Evolutionary conservation across 1,284 basidiomycete species (phyloP).

Genomic region (Trametes pubescens): DNA sequence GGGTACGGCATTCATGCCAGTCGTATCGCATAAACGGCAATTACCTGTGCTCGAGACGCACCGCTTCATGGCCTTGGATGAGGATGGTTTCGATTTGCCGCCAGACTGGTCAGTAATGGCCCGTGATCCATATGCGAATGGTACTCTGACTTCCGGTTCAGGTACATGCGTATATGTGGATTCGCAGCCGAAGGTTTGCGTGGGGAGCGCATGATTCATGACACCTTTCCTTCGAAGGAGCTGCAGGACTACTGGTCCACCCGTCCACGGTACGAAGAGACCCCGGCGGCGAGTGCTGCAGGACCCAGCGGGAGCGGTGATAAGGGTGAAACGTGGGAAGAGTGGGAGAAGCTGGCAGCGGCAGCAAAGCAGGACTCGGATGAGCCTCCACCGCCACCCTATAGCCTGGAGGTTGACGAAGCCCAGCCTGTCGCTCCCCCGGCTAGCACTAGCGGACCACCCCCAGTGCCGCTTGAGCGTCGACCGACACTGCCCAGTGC

Average conservation of each 20-base stretch:
- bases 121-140: constrained; percentile 11
- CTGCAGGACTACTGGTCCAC: constrained; percentile 77
- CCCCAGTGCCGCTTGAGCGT: constrained; percentile 22
- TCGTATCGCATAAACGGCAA: constrained; percentile 61
- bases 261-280: constrained; percentile 64
- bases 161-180: constrained; percentile 82
- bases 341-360: constrained; percentile 48
- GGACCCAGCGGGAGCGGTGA: constrained; percentile 23
- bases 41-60: constrained; percentile 65
- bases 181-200: constrained; percentile 74
- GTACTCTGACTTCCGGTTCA: constrained; percentile 36
- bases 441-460: constrained; percentile 26
- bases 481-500: constrained; percentile 17
- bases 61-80: constrained; percentile 72
- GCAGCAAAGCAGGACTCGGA: constrained; percentile 50
- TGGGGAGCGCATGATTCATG: constrained; percentile 64
- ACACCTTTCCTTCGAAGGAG: constrained; percentile 74
- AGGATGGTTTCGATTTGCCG: constrained; percentile 75
- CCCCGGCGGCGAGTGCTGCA: constrained; percentile 42
- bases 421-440: constrained; percentile 26
- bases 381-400: constrained; percentile 74
- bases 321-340: constrained; percentile 49
- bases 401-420: constrained; percentile 63
- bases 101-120: constrained; percentile 66
- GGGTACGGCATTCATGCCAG: constrained; percentile 79